Conservation (phyloP, 2,329 filamentous ascomycete species). For the Monosporascus sp. region DNA sequence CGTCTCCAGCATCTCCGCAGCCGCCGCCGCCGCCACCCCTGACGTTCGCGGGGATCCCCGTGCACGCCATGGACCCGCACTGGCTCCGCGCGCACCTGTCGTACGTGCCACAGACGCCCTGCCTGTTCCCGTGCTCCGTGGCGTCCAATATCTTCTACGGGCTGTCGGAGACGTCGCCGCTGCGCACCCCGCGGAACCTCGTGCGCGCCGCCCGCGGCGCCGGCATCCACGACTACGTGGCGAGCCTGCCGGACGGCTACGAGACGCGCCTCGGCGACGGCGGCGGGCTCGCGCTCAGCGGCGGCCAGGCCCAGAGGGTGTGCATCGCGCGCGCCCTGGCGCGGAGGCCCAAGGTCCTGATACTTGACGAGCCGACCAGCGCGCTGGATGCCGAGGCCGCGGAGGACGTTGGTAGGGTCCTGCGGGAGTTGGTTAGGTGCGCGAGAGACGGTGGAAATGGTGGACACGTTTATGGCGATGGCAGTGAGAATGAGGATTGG, state of each 20-base stretch:
- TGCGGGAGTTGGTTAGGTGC: constrained; percentile 45
- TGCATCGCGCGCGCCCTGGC: constrained; percentile 76
- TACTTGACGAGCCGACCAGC: constrained; percentile 84
- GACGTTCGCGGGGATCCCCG: constrained; percentile 53
- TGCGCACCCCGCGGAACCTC: constrained; percentile 41
- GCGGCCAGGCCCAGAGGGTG: constrained; percentile 77
- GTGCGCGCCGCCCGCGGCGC: constrained; percentile 48
- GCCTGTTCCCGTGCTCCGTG: constrained; percentile 73
- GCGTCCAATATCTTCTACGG: constrained; percentile 81
- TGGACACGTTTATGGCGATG: not conserved
- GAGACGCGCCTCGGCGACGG: constrained; percentile 72
- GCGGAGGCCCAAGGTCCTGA: constrained; percentile 63
- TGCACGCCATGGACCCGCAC: constrained; percentile 52
- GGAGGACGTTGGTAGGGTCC: constrained; percentile 55
- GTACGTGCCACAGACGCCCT: constrained; percentile 65
- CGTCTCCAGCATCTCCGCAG: not conserved
- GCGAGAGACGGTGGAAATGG: constrained; percentile 8
- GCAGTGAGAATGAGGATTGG: not conserved
- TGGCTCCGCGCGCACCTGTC: constrained; percentile 57
- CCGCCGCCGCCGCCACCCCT: constrained; percentile 33
- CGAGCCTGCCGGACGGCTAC: constrained; percentile 65
- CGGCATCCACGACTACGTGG: constrained; percentile 72
- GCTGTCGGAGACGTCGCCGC: constrained; percentile 47
- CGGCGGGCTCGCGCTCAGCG: constrained; percentile 60
- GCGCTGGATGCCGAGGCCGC: constrained; percentile 69